Evolutionary conservation across 129 eudicot genomes (phyloP).

Genomic region (Calendula officinalis): DNA sequence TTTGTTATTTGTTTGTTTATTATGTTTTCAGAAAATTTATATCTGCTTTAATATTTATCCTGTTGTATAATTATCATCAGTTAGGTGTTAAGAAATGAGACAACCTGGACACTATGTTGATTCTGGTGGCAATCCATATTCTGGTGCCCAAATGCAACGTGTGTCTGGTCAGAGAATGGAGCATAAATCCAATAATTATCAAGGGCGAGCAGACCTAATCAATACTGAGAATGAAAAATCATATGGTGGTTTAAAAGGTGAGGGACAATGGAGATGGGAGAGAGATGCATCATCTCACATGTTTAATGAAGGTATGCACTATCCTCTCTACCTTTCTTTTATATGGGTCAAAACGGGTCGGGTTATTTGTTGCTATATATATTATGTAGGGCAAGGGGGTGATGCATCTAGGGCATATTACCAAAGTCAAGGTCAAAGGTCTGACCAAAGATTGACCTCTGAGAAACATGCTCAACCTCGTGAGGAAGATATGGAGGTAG

Average conservation of each 20-base stretch:
- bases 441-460: constrained; percentile 50
- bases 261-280: constrained; percentile 62
- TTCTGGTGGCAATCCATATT: constrained; percentile 47
- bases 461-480: constrained; percentile 66
- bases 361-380: constrained; percentile 7
- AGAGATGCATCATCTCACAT: constrained; percentile 57
- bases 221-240: constrained; percentile 42
- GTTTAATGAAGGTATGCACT: constrained; percentile 44
- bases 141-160: constrained; percentile 42
- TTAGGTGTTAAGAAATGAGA: constrained; percentile 39
- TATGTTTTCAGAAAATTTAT: neutral
- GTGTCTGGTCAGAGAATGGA: constrained; percentile 54
- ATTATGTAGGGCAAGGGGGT: constrained; percentile 60
- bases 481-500: constrained; percentile 72
- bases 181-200: constrained; percentile 43
- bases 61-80: constrained; percentile 15
- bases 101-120: constrained; percentile 47
- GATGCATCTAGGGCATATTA: constrained; percentile 60
- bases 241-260: constrained; percentile 44
- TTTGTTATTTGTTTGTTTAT: neutral
- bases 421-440: constrained; percentile 66
- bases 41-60: neutral
- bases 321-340: neutral
- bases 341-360: neutral
- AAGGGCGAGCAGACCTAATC: constrained; percentile 38